Base-by-base conservation (phyloP, 306 rosid species). In the Cicer pinnatifidum region DNA sequence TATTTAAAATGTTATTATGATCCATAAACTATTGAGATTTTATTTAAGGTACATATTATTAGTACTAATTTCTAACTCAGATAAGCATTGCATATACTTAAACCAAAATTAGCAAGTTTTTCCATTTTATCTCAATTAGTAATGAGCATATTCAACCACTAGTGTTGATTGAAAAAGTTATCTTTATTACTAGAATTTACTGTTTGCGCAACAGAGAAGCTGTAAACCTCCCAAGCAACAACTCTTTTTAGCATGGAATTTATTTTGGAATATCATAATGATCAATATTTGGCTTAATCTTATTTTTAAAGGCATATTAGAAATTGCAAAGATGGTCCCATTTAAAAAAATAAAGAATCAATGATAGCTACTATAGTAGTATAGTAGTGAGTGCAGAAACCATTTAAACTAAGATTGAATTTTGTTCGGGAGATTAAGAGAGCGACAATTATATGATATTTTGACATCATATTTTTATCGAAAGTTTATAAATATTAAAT, bases 251-350 rank as follows among this genome's bases (percentile, higher is more conserved):
- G 35, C 13, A 20, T 54, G 17, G 20, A 72, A 7, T 57, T 72
- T 5, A 54, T 11, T 57, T 53, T 16, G 13, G 15, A 37, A 46
- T 17, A 19, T n/a, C 11, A 23, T 43, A 16, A 13, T 73, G 54
- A 57, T 57, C 16, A 46, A 11, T 60, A 47, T 45, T 60, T 61
- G 38, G 62, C 47, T 37, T 37, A 74, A 62, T 48, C 41, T 7
- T 28, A 50, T 62, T 38, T 62, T 63, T 8, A 17, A 37, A 63
- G 48, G 53, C 41, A 48, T 47, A 50, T 75, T 38, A 64, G 5
- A 62, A 60, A 46, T 28, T 48, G 11, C 5, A 46, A 17, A 39
- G 35, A 64, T 17, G 65, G 11, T 9, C 54, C 52, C 45, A 7
- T 5, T 1, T 37, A 48, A 73, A 62, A 47, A 28, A 38, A 48